Evolutionary conservation across 1,284 basidiomycete genomes (phyloP).

Genomic region (Melanopsichium pennsylvanicum): DNA sequence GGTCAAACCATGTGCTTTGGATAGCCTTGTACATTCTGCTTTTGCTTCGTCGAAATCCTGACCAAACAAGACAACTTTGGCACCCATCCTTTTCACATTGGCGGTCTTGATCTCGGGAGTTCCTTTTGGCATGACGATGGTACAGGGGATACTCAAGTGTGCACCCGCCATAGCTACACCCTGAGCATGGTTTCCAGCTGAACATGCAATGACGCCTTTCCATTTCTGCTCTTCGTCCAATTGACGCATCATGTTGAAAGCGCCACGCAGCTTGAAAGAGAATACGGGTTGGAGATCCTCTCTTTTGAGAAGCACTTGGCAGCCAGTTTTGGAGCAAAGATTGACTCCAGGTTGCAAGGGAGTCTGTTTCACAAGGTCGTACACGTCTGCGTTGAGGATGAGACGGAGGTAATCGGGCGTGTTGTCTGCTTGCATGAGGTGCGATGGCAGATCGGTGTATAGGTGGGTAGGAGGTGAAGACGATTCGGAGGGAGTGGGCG

Average conservation of each 20-base stretch:
- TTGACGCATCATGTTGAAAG: conserved; percentile 98
- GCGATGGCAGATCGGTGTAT: conserved; percentile 75
- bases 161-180: conserved; percentile 93
- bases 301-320: conserved; percentile 92
- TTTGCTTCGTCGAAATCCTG: conserved; percentile 96
- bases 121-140: conserved; percentile 96
- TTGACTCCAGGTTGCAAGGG: conserved; percentile 86
- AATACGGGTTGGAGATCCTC: conserved; percentile 97
- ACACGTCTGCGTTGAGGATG: conserved; percentile 91
- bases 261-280: conserved; percentile 91
- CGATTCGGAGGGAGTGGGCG: conserved; percentile 27
- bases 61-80: conserved; percentile 91
- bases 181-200: conserved; percentile 98
- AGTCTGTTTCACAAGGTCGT: conserved; percentile 90
- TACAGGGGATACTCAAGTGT: conserved; percentile 87
- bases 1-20: conserved; percentile 77
- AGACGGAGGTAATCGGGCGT: conserved; percentile 92
- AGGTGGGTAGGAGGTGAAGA: conserved; percentile 35
- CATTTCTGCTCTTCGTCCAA: conserved; percentile 86
- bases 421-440: conserved; percentile 74
- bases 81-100: conserved; percentile 90
- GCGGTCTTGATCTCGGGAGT: conserved; percentile 96
- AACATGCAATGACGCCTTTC: conserved; percentile 98
- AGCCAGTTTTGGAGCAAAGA: conserved; percentile 85
- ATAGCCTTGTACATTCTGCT: conserved; percentile 87